These are phyloP conservation scores for Hypomontagnella monticulosa DNA, from an alignment of 495 filamentous ascomycete species.

Conservation along the genomic window DNA sequence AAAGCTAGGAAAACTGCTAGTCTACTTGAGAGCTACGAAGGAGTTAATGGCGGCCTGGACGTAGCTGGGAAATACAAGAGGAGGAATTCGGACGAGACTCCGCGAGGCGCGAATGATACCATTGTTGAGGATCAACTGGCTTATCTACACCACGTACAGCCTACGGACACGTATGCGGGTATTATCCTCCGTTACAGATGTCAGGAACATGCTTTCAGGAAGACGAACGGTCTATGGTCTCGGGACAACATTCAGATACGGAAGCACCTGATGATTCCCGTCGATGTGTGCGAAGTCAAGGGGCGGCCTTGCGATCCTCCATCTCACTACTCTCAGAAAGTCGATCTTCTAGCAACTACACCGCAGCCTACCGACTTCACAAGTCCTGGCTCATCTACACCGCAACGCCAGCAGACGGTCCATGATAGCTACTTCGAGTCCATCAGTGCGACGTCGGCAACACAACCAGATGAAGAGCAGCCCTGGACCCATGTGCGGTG, in stretches of 20 bases:
- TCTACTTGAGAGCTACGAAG: constrained; percentile 62
- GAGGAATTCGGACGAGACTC: constrained; percentile 62
- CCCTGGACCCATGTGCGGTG: constrained; percentile 88
- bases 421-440: constrained; percentile 53
- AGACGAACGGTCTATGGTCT: constrained; percentile 93
- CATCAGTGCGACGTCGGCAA: constrained; percentile 44
- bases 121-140: constrained; percentile 75
- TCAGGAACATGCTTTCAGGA: constrained; percentile 77
- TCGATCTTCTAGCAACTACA: constrained; percentile 59
- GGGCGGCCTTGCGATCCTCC: constrained; percentile 68
- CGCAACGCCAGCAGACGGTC: constrained; percentile 26
- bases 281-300: constrained; percentile 88
- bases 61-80: constrained; percentile 61
- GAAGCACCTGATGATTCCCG: constrained; percentile 82
- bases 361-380: constrained; percentile 44
- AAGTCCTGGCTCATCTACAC: constrained; percentile 10
- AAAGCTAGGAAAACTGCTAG: constrained; percentile 59
- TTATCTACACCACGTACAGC: constrained; percentile 87
- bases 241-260: constrained; percentile 87
- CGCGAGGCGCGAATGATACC: constrained; percentile 48
- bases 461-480: constrained; percentile 53
- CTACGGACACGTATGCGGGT: constrained; percentile 85
- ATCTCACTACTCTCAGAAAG: constrained; percentile 43
- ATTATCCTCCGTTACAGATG: constrained; percentile 91
- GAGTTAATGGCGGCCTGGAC: constrained; percentile 59